Base-by-base conservation (phyloP, 2,329 filamentous ascomycete genomes). In the Botryotinia globosa region DNA sequence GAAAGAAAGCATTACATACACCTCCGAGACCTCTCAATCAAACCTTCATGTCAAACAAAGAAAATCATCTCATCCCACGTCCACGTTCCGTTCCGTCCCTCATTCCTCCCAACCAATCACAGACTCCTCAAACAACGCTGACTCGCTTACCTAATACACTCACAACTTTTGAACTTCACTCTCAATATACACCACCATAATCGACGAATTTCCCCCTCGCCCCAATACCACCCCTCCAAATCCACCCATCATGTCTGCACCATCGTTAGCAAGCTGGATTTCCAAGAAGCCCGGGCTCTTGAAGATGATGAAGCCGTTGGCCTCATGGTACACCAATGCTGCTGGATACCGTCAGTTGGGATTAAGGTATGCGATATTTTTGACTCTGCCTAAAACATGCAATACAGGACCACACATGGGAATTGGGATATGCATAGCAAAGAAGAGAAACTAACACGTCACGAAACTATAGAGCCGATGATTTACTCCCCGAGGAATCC, bases 261-360 rank as follows among this genome's bases (percentile, higher is more conserved):
- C 80, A 63, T 91, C 87, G 81, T 87, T 94, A 84, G 89, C 92
- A 80, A 92, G 89, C 79, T 94, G 90, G 82, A 89, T 98, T 82
- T 82, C 90, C 82, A 92, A 92, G 87, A 91, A 94, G 81, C 94
- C 95, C 78, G 97, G 93, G 93, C 89, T 98, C 81, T 85, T 87
- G 84, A 90, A 87, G 79, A 87, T 92, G 85, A 85, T 98, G 83
- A 89, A 86, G 86, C 96, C 96, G 77, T 82, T 97, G 77, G 89
- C 94, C 84, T 88, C 90, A 81, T 97, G 94, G 94, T 98, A 98
- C 86, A 85, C 85, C 85, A 91, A 95, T 82, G 92, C 94, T 80
- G 88, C 94, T 80, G 95, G 95, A 82, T 97, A 98, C 89, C 92
- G 94, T 85, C 90, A 95, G 89, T 87, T 98, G 81, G 95, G 95